These are phyloP conservation scores for Boletus rufocinnamomeus DNA, from an alignment of 768 basidiomycete genomes.

Conservation along the genomic window DNA sequence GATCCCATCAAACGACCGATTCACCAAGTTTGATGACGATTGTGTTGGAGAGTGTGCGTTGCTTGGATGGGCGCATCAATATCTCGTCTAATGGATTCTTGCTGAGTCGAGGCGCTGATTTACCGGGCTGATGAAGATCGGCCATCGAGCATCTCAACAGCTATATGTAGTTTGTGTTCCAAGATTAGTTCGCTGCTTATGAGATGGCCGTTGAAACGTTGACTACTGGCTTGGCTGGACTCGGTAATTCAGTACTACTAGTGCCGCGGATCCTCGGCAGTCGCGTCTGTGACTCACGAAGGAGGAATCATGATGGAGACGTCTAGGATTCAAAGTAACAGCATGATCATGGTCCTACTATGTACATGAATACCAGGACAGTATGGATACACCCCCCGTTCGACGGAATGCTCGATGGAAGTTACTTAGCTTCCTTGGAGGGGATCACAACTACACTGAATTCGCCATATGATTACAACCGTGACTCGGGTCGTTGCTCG, in stretches of 20 bases:
- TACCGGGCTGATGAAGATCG: slow-evolving; percentile 15
- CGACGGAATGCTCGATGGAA: too few relatives aligned
- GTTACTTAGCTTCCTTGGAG: too few relatives aligned
- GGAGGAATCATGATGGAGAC: neutral
- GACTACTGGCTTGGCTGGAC: neutral
- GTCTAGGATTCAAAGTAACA: neutral
- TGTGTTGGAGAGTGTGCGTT: slow-evolving; percentile 47
- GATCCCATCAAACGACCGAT: slow-evolving; percentile 17
- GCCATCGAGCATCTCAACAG: slow-evolving; percentile 6
- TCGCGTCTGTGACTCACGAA: neutral
- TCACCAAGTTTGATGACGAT: slow-evolving; percentile 87
- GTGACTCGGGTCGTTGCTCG: neutral
- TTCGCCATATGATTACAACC: too few relatives aligned
- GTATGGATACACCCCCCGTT: too few relatives aligned
- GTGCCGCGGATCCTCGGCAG: neutral
- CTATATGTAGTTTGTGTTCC: neutral
- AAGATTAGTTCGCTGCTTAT: neutral
- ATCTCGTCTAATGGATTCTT: slow-evolving; percentile 12
- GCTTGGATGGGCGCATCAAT: slow-evolving; percentile 22
- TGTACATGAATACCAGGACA: neutral
- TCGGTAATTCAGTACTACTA: neutral
- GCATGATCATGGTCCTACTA: neutral
- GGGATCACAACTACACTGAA: too few relatives aligned
- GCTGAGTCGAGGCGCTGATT: slow-evolving; percentile 2
- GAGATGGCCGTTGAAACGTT: neutral